These are phyloP conservation scores for Durotheca rogersii DNA, from an alignment of 495 filamentous ascomycete species.

Conservation along the genomic window DNA sequence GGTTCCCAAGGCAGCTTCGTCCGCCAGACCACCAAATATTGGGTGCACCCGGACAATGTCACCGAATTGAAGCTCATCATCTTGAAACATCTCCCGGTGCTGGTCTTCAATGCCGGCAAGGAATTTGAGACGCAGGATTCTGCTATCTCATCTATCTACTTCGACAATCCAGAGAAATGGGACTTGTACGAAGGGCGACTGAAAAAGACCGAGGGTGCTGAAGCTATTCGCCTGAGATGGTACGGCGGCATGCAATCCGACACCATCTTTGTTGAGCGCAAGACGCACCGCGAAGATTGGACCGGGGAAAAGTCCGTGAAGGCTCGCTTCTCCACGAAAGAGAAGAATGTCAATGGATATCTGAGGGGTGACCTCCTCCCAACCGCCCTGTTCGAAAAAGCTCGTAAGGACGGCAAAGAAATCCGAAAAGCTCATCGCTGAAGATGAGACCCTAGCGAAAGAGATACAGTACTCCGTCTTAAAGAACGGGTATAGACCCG, in stretches of 20 bases:
- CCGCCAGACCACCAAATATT: slow-evolving; percentile 98
- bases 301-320: slow-evolving; percentile 99
- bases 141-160: slow-evolving; percentile 98
- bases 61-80: slow-evolving; percentile 97
- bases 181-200: slow-evolving; percentile 90
- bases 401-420: slow-evolving; percentile 92
- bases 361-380: slow-evolving; percentile 78
- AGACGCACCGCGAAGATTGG: slow-evolving; percentile 99
- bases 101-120: slow-evolving; percentile 97
- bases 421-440: slow-evolving; percentile 80
- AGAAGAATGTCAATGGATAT: slow-evolving; percentile 94
- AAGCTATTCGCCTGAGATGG: slow-evolving; percentile 95
- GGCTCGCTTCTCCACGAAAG: slow-evolving; percentile 89
- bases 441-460: slow-evolving; percentile 82
- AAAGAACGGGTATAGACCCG: slow-evolving; percentile 77
- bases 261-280: slow-evolving; percentile 94
- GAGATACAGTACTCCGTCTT: slow-evolving; percentile 94
- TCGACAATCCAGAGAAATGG: slow-evolving; percentile 90
- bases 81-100: slow-evolving; percentile 92
- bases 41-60: slow-evolving; percentile 98
- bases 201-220: slow-evolving; percentile 96
- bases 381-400: slow-evolving; percentile 86
- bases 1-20: slow-evolving; percentile 94
- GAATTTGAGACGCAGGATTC: slow-evolving; percentile 88
- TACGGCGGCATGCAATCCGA: slow-evolving; percentile 95